Evolutionary conservation across 495 filamentous ascomycete species (phyloP).

Genomic region (Rhypophila decipiens): DNA sequence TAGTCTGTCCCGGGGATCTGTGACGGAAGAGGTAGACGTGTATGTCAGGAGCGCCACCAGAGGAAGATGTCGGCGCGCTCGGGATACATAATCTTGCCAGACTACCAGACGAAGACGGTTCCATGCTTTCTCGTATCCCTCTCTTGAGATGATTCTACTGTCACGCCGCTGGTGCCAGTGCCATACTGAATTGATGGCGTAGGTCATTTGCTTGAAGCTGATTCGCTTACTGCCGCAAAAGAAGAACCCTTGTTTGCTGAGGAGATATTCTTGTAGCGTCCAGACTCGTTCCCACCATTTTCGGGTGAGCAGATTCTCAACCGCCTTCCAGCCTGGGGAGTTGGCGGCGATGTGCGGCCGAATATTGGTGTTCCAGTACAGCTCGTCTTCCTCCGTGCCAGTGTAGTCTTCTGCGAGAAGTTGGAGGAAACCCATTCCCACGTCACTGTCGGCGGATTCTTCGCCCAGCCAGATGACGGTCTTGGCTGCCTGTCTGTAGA

Average conservation of each 20-base stretch:
- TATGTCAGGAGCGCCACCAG: slow-evolving; percentile 4
- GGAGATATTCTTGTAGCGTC: slow-evolving; percentile 7
- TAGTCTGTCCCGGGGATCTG: slow-evolving; percentile 4
- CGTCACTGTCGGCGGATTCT: slow-evolving; percentile 5
- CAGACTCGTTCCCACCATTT: slow-evolving; percentile 6
- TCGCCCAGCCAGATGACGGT: slow-evolving; percentile 27
- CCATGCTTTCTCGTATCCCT: slow-evolving; percentile 6
- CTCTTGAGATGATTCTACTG: not conserved
- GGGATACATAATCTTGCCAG: not conserved
- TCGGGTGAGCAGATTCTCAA: not conserved
- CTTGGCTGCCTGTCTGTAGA: slow-evolving; percentile 16
- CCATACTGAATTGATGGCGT: not conserved
- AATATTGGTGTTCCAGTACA: no score
- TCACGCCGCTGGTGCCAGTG: not conserved
- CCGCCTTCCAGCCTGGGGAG: not conserved
- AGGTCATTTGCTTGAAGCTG: not conserved
- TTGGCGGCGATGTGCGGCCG: not conserved
- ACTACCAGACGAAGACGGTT: slow-evolving; percentile 3
- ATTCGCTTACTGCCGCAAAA: not conserved
- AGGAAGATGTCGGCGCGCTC: not conserved
- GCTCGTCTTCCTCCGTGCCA: no score
- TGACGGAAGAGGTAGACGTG: slow-evolving; percentile 4
- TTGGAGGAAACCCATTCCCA: slow-evolving; percentile 1
- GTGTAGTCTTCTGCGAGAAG: not conserved
- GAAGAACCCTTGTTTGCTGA: not conserved